Percentiles rank a stretch among this genome's conserved stretches.
These are phyloP conservation scores for Margaritispora aquatica DNA, from an alignment of 495 filamentous ascomycete species.

Conservation along the genomic window DNA sequence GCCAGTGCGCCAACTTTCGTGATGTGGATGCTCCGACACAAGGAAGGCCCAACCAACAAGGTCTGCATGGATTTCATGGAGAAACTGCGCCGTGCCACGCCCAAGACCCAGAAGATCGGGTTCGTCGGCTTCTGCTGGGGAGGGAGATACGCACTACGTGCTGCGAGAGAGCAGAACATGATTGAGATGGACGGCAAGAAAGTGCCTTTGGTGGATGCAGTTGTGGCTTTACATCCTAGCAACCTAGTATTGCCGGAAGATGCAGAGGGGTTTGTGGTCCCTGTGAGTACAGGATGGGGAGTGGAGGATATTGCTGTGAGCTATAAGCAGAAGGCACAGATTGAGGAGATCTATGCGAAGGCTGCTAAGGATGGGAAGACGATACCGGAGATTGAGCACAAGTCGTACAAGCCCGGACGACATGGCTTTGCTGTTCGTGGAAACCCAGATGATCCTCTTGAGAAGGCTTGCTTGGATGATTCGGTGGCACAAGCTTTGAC, in stretches of 20 bases:
- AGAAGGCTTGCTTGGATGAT: constrained; percentile 29
- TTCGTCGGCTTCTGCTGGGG: constrained; percentile 58
- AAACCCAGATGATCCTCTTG: constrained; percentile 26
- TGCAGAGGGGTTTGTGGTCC: constrained; percentile 32
- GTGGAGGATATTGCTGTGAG: constrained; percentile 28
- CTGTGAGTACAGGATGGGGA: constrained; percentile 33
- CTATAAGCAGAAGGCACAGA: constrained; percentile 24
- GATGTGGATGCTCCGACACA: neutral
- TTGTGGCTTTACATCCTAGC: constrained; percentile 32
- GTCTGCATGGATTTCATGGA: constrained; percentile 6
- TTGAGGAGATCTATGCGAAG: constrained; percentile 25
- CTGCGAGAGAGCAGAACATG: constrained; percentile 25
- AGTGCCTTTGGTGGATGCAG: constrained; percentile 32
- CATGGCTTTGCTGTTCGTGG: constrained; percentile 34
- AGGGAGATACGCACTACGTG: constrained; percentile 39
- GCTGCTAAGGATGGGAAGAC: constrained; percentile 8
- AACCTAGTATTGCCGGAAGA: constrained; percentile 32
- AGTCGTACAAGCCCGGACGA: constrained; percentile 32
- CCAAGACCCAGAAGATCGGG: constrained; percentile 33
- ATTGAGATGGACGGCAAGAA: constrained; percentile 33
- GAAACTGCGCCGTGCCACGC: constrained; percentile 15
- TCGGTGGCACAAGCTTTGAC: constrained; percentile 27
- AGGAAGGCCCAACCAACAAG: neutral
- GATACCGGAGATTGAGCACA: constrained; percentile 26
- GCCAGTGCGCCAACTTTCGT: neutral